These are phyloP conservation scores for Entrophospora sp. DNA, from an alignment of 192 early-diverging fungal species.

Conservation along the genomic window DNA sequence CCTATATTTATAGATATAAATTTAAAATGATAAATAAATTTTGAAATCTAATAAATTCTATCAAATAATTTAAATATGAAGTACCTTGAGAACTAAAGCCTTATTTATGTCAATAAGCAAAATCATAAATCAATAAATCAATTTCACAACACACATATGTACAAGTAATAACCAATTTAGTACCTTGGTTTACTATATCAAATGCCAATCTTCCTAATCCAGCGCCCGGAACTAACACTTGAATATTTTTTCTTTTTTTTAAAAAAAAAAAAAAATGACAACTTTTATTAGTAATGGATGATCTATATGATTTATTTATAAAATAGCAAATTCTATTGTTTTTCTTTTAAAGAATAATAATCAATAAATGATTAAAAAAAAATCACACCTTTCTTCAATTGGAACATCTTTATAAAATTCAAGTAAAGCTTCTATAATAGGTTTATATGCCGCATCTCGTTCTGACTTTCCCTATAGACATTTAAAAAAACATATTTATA, in stretches of 20 bases:
- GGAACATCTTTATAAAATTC: conserved; percentile 43
- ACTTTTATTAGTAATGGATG: neutral
- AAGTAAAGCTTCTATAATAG: conserved; percentile 68
- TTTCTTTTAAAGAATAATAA: no score
- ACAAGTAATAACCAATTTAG: neutral
- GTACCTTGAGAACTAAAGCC: conserved; percentile 69
- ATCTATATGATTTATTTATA: no score
- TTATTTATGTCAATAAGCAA: neutral
- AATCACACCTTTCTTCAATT: conserved; percentile 36
- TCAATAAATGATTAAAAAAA: no score
- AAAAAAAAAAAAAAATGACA: neutral
- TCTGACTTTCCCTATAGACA: conserved; percentile 58
- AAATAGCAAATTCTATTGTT: no score
- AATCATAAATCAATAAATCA: neutral
- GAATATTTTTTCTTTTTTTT: conserved; percentile 42
- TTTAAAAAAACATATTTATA: neutral
- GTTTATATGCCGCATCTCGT: conserved; percentile 68
- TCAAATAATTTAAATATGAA: neutral
- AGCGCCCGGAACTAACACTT: conserved; percentile 89
- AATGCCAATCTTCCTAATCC: conserved; percentile 89
- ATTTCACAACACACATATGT: no score
- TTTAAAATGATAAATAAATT: conserved; percentile 3
- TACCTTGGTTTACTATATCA: conserved; percentile 73
- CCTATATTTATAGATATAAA: conserved; percentile 30
- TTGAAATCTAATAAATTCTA: neutral